Evolutionary conservation across 2,329 filamentous ascomycete species (phyloP).

Genomic region (Aspergillus ochraceoroseus): DNA sequence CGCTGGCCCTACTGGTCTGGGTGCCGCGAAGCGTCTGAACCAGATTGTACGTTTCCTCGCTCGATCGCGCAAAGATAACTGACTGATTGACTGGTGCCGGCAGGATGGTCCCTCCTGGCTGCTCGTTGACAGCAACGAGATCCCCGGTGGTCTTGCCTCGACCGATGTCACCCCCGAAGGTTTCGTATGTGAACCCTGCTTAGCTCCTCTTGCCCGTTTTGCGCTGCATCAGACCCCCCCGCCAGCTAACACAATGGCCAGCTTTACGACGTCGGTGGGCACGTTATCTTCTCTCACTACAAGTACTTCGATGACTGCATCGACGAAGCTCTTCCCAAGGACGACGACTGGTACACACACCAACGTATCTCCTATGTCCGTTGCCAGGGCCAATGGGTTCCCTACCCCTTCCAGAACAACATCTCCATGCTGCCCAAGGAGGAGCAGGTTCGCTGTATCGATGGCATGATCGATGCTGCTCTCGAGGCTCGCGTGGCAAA

Average conservation of each 20-base stretch:
- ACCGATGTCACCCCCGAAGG: constrained; percentile 94
- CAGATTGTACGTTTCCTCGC: constrained; percentile 65
- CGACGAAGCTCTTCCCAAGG: constrained; percentile 89
- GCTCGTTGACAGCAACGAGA: constrained; percentile 88
- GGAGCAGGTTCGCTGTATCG: constrained; percentile 89
- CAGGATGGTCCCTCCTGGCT: constrained; percentile 92
- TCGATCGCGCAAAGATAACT: constrained; percentile 1
- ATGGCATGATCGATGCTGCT: constrained; percentile 92
- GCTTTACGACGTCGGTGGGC: constrained; percentile 97
- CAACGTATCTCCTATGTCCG: constrained; percentile 98
- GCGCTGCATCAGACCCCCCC: background rate
- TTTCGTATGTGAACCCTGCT: constrained; percentile 65
- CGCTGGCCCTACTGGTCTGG: constrained; percentile 92
- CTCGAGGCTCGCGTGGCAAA: constrained; percentile 78
- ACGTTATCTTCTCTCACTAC: constrained; percentile 99
- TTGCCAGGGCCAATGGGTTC: constrained; percentile 94
- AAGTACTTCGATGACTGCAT: constrained; percentile 99
- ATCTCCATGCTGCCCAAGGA: constrained; percentile 97
- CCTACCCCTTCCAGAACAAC: constrained; percentile 99
- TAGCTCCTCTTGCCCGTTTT: background rate
- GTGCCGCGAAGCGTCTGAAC: constrained; percentile 95
- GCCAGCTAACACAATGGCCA: constrained; percentile 41
- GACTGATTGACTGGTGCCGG: constrained; percentile 15
- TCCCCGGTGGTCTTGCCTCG: constrained; percentile 88
- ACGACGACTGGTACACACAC: constrained; percentile 95